phyloP scores from a whole-genome alignment of 345 rosid genomes.

The Salix viminalis region DNA sequence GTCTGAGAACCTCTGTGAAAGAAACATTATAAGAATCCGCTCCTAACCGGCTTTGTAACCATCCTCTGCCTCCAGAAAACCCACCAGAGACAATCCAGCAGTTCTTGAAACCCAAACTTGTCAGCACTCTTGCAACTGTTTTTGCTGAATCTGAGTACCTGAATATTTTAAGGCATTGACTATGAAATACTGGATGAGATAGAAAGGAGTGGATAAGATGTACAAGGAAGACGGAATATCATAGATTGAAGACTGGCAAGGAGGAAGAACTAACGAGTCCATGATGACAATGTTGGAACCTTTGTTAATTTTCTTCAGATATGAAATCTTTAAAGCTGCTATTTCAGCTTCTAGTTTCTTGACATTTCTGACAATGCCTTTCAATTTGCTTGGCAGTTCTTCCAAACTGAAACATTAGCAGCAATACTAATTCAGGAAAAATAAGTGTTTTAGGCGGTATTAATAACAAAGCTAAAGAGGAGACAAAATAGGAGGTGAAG shows the following conservation, averaged over 20 bases:
- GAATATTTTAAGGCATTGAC: not conserved
- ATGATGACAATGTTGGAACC: conserved; percentile 75
- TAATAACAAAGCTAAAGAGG: not conserved
- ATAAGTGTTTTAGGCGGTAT: not conserved
- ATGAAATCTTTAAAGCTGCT: conserved; percentile 80
- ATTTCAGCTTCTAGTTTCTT: conserved; percentile 89
- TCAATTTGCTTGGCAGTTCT: conserved; percentile 75
- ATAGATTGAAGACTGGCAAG: not conserved
- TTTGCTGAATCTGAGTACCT: conserved; percentile 83
- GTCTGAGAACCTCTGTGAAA: conserved; percentile 60
- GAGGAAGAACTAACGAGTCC: conserved; percentile 66
- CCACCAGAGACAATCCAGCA: conserved; percentile 75
- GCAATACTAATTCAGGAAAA: not conserved
- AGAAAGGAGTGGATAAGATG: not conserved
- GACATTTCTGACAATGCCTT: conserved; percentile 57
- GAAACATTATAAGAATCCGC: conserved; percentile 72
- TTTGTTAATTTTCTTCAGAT: conserved; percentile 78
- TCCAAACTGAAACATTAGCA: conserved; percentile 50
- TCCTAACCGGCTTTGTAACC: conserved; percentile 86
- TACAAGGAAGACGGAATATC: not conserved
- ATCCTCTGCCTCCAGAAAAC: conserved; percentile 81
- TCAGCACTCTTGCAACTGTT: conserved; percentile 64
- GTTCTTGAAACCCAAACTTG: conserved; percentile 69
- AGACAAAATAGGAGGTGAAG: too few species aligned
- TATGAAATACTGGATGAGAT: not conserved